Evolutionary conservation across 441 rosid genomes (phyloP).

Genomic region (Daphne laureola): DNA sequence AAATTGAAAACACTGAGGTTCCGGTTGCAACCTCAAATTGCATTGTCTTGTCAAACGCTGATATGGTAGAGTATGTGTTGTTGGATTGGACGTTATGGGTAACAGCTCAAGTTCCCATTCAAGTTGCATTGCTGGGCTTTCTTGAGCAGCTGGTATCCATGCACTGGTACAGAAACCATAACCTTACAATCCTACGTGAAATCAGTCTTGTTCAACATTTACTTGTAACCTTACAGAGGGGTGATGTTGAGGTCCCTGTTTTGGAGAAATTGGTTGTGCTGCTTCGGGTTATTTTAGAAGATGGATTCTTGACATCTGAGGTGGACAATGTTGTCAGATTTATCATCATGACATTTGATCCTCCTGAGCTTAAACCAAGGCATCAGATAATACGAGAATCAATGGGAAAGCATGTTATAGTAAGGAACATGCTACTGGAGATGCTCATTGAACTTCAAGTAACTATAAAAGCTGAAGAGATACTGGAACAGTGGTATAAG

Average conservation of each 20-base stretch:
- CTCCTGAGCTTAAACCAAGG: constrained; percentile 70
- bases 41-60: constrained; percentile 86
- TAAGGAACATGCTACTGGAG: constrained; percentile 92
- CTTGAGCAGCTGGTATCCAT: constrained; percentile 94
- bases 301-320: constrained; percentile 87
- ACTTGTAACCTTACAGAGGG: constrained; percentile 87
- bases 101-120: constrained; percentile 75
- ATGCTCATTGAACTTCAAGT: constrained; percentile 98
- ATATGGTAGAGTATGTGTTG: constrained; percentile 97
- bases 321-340: constrained; percentile 88
- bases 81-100: constrained; percentile 99
- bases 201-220: constrained; percentile 91
- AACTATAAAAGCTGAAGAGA: constrained; percentile 82
- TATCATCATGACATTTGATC: constrained; percentile 94
- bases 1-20: constrained; percentile 71
- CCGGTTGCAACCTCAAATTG: constrained; percentile 86
- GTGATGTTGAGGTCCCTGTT: constrained; percentile 94
- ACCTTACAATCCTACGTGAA: constrained; percentile 81
- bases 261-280: constrained; percentile 88
- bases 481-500: constrained; percentile 97
- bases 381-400: constrained; percentile 61
- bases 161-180: constrained; percentile 98
- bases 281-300: constrained; percentile 94
- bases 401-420: constrained; percentile 96
- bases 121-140: constrained; percentile 82